Percentiles rank a stretch among this genome's conserved stretches.
phyloP scores from a whole-genome alignment of 2,329 filamentous ascomycete species.

The Didymella exigua region DNA sequence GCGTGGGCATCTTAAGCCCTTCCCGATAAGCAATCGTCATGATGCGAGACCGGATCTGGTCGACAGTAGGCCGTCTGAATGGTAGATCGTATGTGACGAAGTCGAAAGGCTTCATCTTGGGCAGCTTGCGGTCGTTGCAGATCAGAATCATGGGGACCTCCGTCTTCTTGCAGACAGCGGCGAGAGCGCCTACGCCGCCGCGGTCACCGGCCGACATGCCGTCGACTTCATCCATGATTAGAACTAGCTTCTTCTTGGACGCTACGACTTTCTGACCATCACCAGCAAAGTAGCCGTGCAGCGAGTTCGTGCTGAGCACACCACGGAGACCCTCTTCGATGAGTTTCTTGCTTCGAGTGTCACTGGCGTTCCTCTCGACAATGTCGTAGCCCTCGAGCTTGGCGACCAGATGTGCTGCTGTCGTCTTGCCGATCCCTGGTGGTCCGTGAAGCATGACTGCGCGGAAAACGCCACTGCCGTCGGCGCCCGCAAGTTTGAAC shows the following conservation, averaged over 20 bases:
- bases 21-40: slow-evolving; percentile 95
- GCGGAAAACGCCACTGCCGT: slow-evolving; percentile 81
- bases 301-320: slow-evolving; percentile 89
- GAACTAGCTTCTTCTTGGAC: slow-evolving; percentile 87
- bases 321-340: slow-evolving; percentile 88
- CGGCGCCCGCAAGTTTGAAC: slow-evolving; percentile 81
- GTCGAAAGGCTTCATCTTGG: slow-evolving; percentile 99
- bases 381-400: slow-evolving; percentile 93
- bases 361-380: slow-evolving; percentile 93
- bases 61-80: slow-evolving; percentile 87
- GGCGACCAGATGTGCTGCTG: slow-evolving; percentile 90
- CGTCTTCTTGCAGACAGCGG: slow-evolving; percentile 93
- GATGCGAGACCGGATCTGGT: slow-evolving; percentile 88
- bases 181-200: slow-evolving; percentile 91
- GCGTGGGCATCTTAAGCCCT: slow-evolving; percentile 79
- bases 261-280: slow-evolving; percentile 80
- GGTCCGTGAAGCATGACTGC: slow-evolving; percentile 96
- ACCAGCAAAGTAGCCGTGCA: slow-evolving; percentile 87
- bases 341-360: slow-evolving; percentile 93
- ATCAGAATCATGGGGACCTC: slow-evolving; percentile 95
- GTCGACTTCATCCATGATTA: slow-evolving; percentile 99
- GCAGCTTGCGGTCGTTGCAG: slow-evolving; percentile 90
- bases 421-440: slow-evolving; percentile 96
- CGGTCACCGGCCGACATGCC: slow-evolving; percentile 98
- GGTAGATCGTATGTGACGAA: slow-evolving; percentile 80